Evolutionary conservation across 108 stramenopile species (phyloP).

Genomic region (Cylindrotheca fusiformis): DNA sequence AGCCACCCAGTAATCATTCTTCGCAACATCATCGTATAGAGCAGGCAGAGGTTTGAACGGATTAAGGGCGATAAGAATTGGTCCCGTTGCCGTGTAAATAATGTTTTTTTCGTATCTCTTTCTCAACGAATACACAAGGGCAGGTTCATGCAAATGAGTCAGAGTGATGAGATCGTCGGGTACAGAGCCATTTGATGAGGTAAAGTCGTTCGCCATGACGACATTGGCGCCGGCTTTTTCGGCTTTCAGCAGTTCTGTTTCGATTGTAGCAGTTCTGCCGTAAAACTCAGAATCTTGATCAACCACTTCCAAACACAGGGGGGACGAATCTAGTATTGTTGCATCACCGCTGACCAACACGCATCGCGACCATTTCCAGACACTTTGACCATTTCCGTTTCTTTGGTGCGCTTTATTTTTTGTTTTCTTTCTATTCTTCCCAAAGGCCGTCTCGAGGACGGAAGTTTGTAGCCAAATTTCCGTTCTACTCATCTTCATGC

Average conservation of each 20-base stretch:
- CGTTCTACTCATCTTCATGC: too few relatives aligned
- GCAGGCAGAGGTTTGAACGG: conserved; percentile 65
- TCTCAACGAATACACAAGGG: conserved; percentile 67
- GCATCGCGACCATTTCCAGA: too few relatives aligned
- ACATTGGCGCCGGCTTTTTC: neutral
- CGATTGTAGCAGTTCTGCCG: too few relatives aligned
- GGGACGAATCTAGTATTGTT: too few relatives aligned
- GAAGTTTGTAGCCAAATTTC: too few relatives aligned
- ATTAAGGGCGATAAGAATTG: conserved; percentile 85
- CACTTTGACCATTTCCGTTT: too few relatives aligned
- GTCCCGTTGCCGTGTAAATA: conserved; percentile 84
- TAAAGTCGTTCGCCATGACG: conserved; percentile 6
- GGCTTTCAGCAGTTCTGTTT: neutral
- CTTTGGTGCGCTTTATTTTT: too few relatives aligned
- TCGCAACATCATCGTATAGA: conserved; percentile 43
- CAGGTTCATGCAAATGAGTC: conserved; percentile 66
- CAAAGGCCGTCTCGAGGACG: too few relatives aligned
- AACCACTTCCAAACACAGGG: too few relatives aligned
- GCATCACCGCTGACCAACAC: too few relatives aligned
- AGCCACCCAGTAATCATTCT: conserved; percentile 44
- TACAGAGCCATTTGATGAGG: neutral
- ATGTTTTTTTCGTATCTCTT: conserved; percentile 54
- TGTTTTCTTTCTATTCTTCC: too few relatives aligned
- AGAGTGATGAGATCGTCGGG: conserved; percentile 55
- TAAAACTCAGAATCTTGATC: too few relatives aligned